These are phyloP conservation scores for Starmera dryadoides DNA, from an alignment of 805 yeast genomes.

Conservation along the genomic window DNA sequence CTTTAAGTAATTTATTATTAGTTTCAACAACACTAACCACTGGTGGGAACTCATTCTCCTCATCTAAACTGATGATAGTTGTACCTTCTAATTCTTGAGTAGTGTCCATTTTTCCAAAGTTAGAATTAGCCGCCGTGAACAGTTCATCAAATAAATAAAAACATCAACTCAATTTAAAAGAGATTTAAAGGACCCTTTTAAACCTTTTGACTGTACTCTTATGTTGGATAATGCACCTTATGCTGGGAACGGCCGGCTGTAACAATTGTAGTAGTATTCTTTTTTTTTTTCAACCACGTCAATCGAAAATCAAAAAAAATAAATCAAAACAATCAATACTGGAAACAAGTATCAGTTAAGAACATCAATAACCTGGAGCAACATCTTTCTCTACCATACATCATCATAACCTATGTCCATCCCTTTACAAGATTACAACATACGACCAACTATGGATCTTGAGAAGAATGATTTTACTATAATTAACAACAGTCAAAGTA, in stretches of 20 bases:
- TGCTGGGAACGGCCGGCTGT: too few relatives aligned
- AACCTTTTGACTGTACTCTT: too few relatives aligned
- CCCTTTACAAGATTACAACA: background rate
- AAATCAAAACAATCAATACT: background rate
- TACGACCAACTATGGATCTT: conserved; percentile 5
- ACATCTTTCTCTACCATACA: too few relatives aligned
- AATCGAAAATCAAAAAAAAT: too few relatives aligned
- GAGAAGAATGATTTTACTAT: conserved; percentile 11
- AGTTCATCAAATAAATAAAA: too few relatives aligned
- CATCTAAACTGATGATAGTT: background rate
- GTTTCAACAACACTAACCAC: background rate
- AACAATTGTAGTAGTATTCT: too few relatives aligned
- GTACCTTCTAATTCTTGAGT: background rate
- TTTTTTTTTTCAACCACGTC: background rate
- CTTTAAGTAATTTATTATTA: too few relatives aligned
- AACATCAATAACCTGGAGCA: background rate
- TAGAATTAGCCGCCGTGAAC: too few relatives aligned
- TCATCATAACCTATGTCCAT: background rate
- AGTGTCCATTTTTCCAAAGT: background rate
- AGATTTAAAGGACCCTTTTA: background rate
- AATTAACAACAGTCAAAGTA: background rate
- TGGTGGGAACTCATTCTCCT: background rate
- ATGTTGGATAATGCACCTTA: too few relatives aligned
- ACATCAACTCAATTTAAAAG: too few relatives aligned
- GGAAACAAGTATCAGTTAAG: background rate